A percentile compares a stretch with the other conserved stretches of the same genome.
These are phyloP conservation scores for Pyrus betulifolia DNA, from an alignment of 306 rosid species.

Conservation along the genomic window DNA sequence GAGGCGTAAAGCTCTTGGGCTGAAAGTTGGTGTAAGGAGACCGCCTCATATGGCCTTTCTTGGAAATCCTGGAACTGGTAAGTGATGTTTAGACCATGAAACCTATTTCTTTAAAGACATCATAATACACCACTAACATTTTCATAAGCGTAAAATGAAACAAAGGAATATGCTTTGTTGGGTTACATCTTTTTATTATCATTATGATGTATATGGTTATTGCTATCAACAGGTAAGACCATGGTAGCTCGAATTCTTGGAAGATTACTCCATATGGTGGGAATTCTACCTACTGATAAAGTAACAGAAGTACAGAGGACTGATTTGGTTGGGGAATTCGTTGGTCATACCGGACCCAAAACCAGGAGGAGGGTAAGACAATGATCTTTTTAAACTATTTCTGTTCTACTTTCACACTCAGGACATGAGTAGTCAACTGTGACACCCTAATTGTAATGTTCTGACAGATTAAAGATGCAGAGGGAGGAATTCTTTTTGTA, in stretches of 20 bases:
- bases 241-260: slow-evolving; percentile 96
- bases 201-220: slow-evolving; percentile 1
- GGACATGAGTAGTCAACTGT: not conserved
- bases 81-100: not conserved
- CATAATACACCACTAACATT: not conserved
- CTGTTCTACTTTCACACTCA: not conserved
- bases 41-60: slow-evolving; percentile 99
- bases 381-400: not conserved
- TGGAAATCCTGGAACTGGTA: slow-evolving; percentile 99
- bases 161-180: not conserved
- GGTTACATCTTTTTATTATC: not conserved
- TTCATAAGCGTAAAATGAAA: not conserved
- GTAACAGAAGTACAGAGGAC: slow-evolving; percentile 97
- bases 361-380: slow-evolving; percentile 71
- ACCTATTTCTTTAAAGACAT: not conserved
- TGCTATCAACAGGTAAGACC: slow-evolving; percentile 64
- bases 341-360: slow-evolving; percentile 97
- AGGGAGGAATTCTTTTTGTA: slow-evolving; percentile 90
- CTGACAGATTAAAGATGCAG: slow-evolving; percentile 78
- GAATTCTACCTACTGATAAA: slow-evolving; percentile 79
- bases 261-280: slow-evolving; percentile 85
- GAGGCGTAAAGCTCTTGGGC: slow-evolving; percentile 89
- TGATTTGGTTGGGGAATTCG: slow-evolving; percentile 94
- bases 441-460: slow-evolving; percentile 8
- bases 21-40: slow-evolving; percentile 77